A percentile compares a stretch with the other conserved stretches of the same genome.
Conservation (phyloP, 164 flowering plant genomes). For the Kalanchoe fedtschenkoi region DNA sequence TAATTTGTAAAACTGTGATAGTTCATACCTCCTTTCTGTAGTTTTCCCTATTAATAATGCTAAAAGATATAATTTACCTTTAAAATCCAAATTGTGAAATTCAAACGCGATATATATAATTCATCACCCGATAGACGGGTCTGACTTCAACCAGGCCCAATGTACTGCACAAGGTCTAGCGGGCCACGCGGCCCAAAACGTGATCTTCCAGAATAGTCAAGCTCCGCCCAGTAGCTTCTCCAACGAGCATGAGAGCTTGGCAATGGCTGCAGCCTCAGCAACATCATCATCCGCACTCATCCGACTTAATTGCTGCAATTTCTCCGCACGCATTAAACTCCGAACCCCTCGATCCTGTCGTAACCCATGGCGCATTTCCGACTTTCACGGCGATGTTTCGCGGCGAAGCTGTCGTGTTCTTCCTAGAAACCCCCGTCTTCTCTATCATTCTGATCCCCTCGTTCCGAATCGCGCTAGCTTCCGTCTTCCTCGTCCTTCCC, state of each 20-base stretch:
- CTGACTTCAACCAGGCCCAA: no score
- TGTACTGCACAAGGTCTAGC: no score
- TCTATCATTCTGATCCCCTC: slow-evolving; percentile 3
- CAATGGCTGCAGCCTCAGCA: background rate
- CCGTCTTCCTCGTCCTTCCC: slow-evolving; percentile 5
- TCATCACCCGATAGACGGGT: no score
- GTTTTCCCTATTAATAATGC: no score
- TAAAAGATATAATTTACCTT: no score
- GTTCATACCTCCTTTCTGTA: no score
- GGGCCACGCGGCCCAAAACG: background rate
- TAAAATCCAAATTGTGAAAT: no score
- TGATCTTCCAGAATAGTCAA: no score
- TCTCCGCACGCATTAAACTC: background rate
- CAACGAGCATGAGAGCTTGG: background rate
- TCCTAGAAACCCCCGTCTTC: slow-evolving; percentile 2
- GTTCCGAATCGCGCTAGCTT: slow-evolving; percentile 4
- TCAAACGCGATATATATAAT: no score
- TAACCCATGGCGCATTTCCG: background rate
- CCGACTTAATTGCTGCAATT: background rate
- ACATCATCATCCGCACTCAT: background rate
- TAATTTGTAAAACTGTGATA: no score
- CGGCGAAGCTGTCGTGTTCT: background rate
- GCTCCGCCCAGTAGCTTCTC: background rate
- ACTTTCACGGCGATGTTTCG: background rate
- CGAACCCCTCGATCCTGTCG: background rate